These are phyloP conservation scores for Microbotryum silenes-acaulis DNA, from an alignment of 1,284 basidiomycete species.

Conservation along the genomic window DNA sequence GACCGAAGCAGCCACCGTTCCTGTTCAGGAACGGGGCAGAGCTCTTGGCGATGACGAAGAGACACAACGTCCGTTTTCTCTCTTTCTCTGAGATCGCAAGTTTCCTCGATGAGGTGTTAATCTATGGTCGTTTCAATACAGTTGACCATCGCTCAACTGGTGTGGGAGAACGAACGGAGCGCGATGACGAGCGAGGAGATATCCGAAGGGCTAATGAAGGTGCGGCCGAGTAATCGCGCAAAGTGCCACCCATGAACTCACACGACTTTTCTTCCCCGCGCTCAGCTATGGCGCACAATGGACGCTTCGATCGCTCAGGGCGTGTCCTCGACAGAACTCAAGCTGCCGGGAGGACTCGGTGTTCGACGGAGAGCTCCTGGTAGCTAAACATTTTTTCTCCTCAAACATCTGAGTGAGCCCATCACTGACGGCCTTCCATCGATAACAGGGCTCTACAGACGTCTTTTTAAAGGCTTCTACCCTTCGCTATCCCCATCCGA, in stretches of 20 bases:
- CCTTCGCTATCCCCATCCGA: constrained; percentile 33
- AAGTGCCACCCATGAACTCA: not conserved
- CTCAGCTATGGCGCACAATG: constrained; percentile 81
- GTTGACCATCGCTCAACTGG: constrained; percentile 77
- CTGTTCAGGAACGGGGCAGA: constrained; percentile 74
- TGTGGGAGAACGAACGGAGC: constrained; percentile 88
- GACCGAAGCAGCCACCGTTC: constrained; percentile 58
- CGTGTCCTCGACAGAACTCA: constrained; percentile 66
- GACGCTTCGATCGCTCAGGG: constrained; percentile 85
- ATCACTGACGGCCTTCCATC: too few species aligned
- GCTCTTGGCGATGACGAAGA: constrained; percentile 66
- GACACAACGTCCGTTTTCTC: constrained; percentile 61
- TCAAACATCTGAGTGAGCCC: too few species aligned
- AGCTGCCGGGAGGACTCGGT: constrained; percentile 74
- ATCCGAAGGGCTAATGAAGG: constrained; percentile 46
- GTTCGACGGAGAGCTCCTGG: constrained; percentile 69
- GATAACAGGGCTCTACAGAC: constrained; percentile 56
- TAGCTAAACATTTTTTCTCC: too few species aligned
- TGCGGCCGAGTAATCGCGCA: constrained; percentile 13
- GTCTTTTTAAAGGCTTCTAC: constrained; percentile 58
- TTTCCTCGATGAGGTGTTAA: not conserved
- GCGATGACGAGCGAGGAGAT: constrained; percentile 71
- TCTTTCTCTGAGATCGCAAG: not conserved
- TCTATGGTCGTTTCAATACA: not conserved
- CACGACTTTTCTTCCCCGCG: constrained; percentile 49